Conservation (phyloP, 1,284 basidiomycete genomes). For the Ustilago shanxiensis region DNA sequence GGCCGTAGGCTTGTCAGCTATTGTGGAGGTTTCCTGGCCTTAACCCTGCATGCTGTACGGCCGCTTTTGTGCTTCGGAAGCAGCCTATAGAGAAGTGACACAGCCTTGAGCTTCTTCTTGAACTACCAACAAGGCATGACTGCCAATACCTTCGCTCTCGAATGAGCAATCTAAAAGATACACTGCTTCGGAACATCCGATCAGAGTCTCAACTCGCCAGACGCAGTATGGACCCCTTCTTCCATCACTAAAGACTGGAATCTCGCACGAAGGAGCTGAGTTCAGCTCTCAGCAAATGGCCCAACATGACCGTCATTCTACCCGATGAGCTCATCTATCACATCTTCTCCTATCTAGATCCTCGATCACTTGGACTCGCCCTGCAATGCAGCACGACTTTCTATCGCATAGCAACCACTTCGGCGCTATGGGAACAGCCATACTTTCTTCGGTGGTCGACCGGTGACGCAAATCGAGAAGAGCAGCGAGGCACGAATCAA, state of each 20-base stretch:
- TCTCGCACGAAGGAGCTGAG: conserved; percentile 1
- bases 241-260: neutral
- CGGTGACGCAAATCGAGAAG: conserved; percentile 30
- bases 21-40: conserved; percentile 26
- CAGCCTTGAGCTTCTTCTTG: neutral
- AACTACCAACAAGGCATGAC: neutral
- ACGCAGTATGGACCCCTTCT: neutral
- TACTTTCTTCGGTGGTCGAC: conserved; percentile 49
- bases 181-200: neutral
- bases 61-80: neutral
- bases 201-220: neutral
- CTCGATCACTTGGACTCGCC: conserved; percentile 17
- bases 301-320: conserved; percentile 19
- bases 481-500: conserved; percentile 4
- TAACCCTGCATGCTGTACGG: conserved; percentile 6
- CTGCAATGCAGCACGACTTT: conserved; percentile 28
- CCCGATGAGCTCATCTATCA: conserved; percentile 44
- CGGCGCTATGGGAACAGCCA: conserved; percentile 40
- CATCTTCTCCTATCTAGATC: conserved; percentile 42
- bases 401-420: conserved; percentile 37
- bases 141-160: neutral
- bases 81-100: neutral
- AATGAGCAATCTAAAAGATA: neutral
- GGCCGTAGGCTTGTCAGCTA: neutral
- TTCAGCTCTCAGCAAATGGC: neutral